These are phyloP conservation scores for Fusarium illudens DNA, from an alignment of 2,329 filamentous ascomycete species.

Conservation along the genomic window DNA sequence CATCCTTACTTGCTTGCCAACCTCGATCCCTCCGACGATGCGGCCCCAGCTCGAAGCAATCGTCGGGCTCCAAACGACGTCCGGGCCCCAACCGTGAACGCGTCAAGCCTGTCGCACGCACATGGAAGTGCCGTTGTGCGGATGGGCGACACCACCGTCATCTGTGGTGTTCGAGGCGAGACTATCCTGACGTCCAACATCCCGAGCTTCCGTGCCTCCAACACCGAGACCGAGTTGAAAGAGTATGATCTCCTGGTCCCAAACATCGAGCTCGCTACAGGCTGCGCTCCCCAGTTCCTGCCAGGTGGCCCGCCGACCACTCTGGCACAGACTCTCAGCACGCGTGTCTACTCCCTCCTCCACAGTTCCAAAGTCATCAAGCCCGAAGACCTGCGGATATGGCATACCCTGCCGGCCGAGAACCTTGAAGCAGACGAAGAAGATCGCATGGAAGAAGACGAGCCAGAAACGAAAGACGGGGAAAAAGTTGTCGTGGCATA, in stretches of 20 bases:
- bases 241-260: conserved; percentile 83
- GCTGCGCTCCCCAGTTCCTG: conserved; percentile 84
- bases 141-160: conserved; percentile 89
- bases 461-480: conserved; percentile 44
- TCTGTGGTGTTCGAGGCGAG: conserved; percentile 90
- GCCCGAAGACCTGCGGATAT: conserved; percentile 76
- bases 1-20: conserved; percentile 90
- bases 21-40: conserved; percentile 68
- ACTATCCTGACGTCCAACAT: conserved; percentile 80
- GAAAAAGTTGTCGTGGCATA: conserved; percentile 76
- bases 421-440: conserved; percentile 56
- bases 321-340: conserved; percentile 85
- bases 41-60: conserved; percentile 75
- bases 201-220: conserved; percentile 66
- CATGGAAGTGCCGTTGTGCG: conserved; percentile 91
- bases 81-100: conserved; percentile 79
- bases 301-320: conserved; percentile 83
- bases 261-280: conserved; percentile 91
- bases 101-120: conserved; percentile 84
- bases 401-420: conserved; percentile 63
- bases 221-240: conserved; percentile 58
- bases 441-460: conserved; percentile 51
- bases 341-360: conserved; percentile 78
- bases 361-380: conserved; percentile 75
- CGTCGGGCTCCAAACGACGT: conserved; percentile 76